Percentiles rank a stretch among this genome's conserved stretches.
Evolutionary conservation across 2,329 filamentous ascomycete species (phyloP).

Genomic region (Aspergillus fumigatus): DNA sequence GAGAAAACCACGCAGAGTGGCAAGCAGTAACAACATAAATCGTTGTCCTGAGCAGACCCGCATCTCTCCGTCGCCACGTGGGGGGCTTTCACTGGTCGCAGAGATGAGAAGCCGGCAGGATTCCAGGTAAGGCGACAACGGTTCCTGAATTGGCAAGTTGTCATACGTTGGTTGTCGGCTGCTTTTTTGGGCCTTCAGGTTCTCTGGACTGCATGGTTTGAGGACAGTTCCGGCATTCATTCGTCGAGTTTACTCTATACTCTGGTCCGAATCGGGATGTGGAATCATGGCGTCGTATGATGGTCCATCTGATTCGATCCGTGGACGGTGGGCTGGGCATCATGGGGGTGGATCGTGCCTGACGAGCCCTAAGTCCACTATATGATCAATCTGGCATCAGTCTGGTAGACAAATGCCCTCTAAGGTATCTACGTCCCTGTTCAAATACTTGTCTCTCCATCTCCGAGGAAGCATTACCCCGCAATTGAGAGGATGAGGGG

Average conservation of each 20-base stretch:
- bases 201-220: background rate
- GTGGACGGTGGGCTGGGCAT: background rate
- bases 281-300: background rate
- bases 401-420: background rate
- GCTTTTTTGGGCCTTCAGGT: background rate
- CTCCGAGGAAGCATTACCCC: background rate
- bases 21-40: background rate
- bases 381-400: background rate
- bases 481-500: background rate
- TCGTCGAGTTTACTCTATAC: background rate
- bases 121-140: background rate
- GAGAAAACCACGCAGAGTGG: background rate
- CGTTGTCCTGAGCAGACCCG: background rate
- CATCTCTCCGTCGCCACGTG: background rate
- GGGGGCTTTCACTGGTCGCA: background rate
- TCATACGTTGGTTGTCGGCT: background rate
- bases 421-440: no score
- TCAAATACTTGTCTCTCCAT: background rate
- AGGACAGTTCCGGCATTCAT: background rate
- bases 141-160: background rate
- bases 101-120: background rate
- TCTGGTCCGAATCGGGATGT: background rate
- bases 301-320: background rate
- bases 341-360: background rate
- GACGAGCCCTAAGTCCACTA: background rate